Evolutionary conservation across 2,329 filamentous ascomycete genomes (phyloP), one percentile per base, ranked within the genome.

Genomic region (Pleoardoris graminearum): DNA sequence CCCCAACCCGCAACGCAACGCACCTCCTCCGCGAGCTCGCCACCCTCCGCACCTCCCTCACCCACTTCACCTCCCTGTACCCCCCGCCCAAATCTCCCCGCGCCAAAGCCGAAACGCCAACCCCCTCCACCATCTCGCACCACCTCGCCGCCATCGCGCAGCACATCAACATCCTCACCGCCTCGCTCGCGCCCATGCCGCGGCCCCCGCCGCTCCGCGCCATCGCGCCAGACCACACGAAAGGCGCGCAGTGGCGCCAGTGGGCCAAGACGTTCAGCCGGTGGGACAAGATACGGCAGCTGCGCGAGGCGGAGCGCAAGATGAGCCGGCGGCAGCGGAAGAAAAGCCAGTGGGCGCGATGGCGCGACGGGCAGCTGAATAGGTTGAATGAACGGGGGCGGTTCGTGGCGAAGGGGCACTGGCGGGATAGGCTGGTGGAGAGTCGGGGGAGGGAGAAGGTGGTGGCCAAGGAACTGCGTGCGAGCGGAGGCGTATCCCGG

Each of bases 221-320:
- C 10, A 5, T 10, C 2, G 7, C 16, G 14, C 33, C 44, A 21
- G 33, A 37, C 23, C 33, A 14, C 8, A 19, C 14, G 19, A 27
- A 27, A 25, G 30, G 43, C 30, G 32, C 11, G 12, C 12, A 35
- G 32, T 46, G 43, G 43, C 30, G 14, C 30, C 30, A 17, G 17
- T 46, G 43, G 43, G 43, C 43, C 19, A 36, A 27, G n/a, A 36
- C 14, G n/a, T 46, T 46, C 7, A 23, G 29, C 21, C 41, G 25
- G 17, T 33, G 27, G 41, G 41, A 33, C 6, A n/a, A 23, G 14
- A 35, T 27, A 16, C 7, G 21, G 30, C 8, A 3, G 7, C 11
- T 27, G 19, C 6, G 43, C 7, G 21, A 37, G 30, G 32, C 30
- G 19, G 43, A 36, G 30, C 7, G 12, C 14, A 46, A 36, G 30